A percentile compares a stretch with the other conserved stretches of the same genome.
Evolutionary conservation across 306 rosid species (phyloP).

Genomic region (Elaeagnus macrophylla): DNA sequence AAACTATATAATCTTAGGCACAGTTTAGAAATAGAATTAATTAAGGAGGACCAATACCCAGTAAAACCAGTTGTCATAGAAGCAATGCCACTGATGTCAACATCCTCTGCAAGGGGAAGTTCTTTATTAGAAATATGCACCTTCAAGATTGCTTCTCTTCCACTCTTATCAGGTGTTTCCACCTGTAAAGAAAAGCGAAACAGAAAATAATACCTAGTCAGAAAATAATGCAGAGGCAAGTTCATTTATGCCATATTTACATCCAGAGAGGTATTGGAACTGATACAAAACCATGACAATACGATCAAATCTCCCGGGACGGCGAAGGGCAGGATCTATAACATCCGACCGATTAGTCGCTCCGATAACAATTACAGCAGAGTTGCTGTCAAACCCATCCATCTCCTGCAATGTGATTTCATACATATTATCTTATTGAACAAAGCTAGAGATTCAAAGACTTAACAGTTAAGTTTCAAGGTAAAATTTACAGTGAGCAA

Average conservation of each 20-base stretch:
- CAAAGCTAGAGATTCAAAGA: conserved; percentile 8
- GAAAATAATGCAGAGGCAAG: conserved; percentile 5
- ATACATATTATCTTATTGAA: conserved; percentile 1
- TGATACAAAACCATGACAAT: conserved; percentile 62
- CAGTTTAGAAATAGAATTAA: conserved; percentile 1
- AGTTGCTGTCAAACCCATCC: conserved; percentile 99
- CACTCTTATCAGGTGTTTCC: conserved; percentile 83
- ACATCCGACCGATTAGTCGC: conserved; percentile 94
- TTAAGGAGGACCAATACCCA: conserved; percentile 45
- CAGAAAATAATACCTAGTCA: conserved; percentile 6
- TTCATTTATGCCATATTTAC: conserved; percentile 11
- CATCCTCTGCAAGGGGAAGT: conserved; percentile 79
- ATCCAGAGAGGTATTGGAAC: conserved; percentile 17
- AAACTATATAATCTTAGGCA: not conserved
- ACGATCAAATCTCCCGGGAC: conserved; percentile 99
- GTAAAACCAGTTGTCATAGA: conserved; percentile 98
- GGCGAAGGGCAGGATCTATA: conserved; percentile 91
- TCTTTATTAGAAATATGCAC: conserved; percentile 83
- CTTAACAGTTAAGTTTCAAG: conserved; percentile 21
- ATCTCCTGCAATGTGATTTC: conserved; percentile 61
- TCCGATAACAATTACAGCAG: conserved; percentile 93
- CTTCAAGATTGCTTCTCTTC: conserved; percentile 80
- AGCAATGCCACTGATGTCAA: conserved; percentile 62
- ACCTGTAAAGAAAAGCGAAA: conserved; percentile 34
- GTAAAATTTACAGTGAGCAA: conserved; percentile 72